A percentile compares a stretch with the other conserved stretches of the same genome.
These are phyloP conservation scores for Hyphopichia fennica DNA, from an alignment of 1,139 yeast species.

Conservation along the genomic window DNA sequence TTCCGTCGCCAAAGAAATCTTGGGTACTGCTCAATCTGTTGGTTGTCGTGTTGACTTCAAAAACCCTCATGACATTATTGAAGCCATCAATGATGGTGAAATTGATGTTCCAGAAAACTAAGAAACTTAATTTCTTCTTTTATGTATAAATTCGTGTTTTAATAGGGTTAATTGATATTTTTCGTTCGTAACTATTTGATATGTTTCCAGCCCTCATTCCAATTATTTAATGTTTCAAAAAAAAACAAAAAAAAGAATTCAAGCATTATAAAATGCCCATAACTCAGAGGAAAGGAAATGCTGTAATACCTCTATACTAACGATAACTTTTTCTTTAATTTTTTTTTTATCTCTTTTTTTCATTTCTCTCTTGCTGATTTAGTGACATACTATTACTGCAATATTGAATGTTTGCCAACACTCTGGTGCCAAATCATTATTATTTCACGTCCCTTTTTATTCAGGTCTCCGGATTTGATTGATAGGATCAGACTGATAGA, in stretches of 20 bases:
- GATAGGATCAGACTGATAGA: conserved; percentile 7
- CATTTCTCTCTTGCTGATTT: neutral
- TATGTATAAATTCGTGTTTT: conserved; percentile 35
- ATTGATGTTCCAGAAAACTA: conserved; percentile 93
- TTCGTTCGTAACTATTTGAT: conserved; percentile 3
- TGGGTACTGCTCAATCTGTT: conserved; percentile 99
- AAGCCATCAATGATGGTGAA: conserved; percentile 97
- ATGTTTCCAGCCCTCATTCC: neutral
- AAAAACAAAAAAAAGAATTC: neutral
- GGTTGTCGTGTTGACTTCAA: conserved; percentile 99
- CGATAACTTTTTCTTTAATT: neutral
- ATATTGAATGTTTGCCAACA: conserved; percentile 72
- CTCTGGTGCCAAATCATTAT: conserved; percentile 79
- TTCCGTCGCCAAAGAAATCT: conserved; percentile 96
- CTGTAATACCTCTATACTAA: conserved; percentile 6
- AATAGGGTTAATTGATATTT: conserved; percentile 34
- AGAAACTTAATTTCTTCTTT: conserved; percentile 17
- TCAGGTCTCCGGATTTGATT: conserved; percentile 1
- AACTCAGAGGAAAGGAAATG: neutral
- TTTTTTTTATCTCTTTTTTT: conserved; percentile 1
- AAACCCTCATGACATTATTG: conserved; percentile 99
- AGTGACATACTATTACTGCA: no score
- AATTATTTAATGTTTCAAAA: neutral
- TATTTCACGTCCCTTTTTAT: conserved; percentile 6
- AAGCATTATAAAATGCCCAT: neutral